Evolutionary conservation across 1,284 basidiomycete species (phyloP), one percentile per base, ranked within the genome.

Genomic region (Ustilago hordei): DNA sequence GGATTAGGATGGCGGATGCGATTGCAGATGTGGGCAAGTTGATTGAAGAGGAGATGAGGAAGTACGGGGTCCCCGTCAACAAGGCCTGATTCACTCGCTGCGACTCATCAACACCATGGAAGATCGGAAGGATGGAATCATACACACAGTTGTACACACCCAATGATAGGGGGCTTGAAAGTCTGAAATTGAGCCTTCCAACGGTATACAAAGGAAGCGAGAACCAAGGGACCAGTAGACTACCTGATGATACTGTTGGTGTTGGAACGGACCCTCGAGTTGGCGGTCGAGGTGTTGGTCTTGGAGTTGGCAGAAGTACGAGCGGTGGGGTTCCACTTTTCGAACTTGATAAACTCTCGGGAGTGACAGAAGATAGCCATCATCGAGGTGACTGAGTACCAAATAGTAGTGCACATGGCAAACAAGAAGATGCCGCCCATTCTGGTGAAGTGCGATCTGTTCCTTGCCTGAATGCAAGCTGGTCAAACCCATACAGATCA

Each of bases 331-430:
- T 78, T 73, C 75, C 75, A 78, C 55, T 81, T 81, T 47, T 76
- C 74, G 67, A 75, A 83, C 68, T 80, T 78, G 72, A 76, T 75
- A 23, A 83, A 71, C 58, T 81, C 75, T 8, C 81, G 59, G 63
- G 80, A 81, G 62, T 83, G 81, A 57, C 75, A 77, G 55, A 79
- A 81, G 66, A 81, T 81, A 39, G 71, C 65, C 68, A 76, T 78
- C 60, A 75, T 50, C 50, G 70, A 77, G 4, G 76, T 70, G 41
- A 69, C 73, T 55, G 74, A 74, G 64, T 77, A 81, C 71, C 79
- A 82, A 31, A 80, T 68, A 3, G 81, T 77, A 0, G 75, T 77
- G 61, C 73, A 67, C 1, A 67, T n/a, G 38, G 70, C 77, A 55
- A 82, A 82, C 31, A 62, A 35, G 17, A 73, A 19, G 55, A 82